Evolutionary conservation across 352 stramenopile species (phyloP).

Genomic region (Hyaloperonospora brassicae): DNA sequence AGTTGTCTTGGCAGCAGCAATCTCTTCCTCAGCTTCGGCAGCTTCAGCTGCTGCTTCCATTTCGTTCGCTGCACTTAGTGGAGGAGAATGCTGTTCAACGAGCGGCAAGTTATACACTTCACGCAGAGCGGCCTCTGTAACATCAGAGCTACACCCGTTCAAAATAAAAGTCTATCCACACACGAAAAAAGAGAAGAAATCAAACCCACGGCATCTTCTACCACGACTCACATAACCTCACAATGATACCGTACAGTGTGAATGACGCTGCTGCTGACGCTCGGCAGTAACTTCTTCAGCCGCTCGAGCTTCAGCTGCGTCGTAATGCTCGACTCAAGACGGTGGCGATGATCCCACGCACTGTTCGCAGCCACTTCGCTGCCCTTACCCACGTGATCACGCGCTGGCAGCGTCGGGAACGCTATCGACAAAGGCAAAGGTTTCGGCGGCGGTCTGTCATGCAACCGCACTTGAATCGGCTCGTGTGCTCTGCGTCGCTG

Average conservation of each 20-base stretch:
- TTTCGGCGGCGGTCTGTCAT: conserved; percentile 26
- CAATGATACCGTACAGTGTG: conserved; percentile 31
- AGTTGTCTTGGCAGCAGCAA: conserved; percentile 8
- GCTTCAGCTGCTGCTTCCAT: conserved; percentile 18
- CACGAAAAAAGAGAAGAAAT: conserved; percentile 4
- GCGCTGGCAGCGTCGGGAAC: conserved; percentile 17
- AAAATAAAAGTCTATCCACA: conserved; percentile 53
- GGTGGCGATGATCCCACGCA: conserved; percentile 30
- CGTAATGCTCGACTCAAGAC: conserved; percentile 42
- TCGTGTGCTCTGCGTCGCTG: conserved; percentile 25
- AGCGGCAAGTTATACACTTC: conserved; percentile 54
- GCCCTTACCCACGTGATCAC: conserved; percentile 5
- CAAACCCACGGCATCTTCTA: conserved; percentile 3
- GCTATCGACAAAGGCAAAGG: conserved; percentile 20
- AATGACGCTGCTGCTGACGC: conserved; percentile 44
- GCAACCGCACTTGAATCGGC: conserved; percentile 13
- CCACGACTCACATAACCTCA: neutral
- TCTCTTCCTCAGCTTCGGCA: conserved; percentile 14
- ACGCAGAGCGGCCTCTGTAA: conserved; percentile 51
- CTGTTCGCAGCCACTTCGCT: conserved; percentile 17
- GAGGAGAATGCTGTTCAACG: conserved; percentile 10
- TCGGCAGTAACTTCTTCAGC: conserved; percentile 47
- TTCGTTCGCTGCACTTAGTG: conserved; percentile 15
- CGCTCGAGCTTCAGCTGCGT: conserved; percentile 62
- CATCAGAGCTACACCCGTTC: conserved; percentile 55